Evolutionary conservation across 495 filamentous ascomycete genomes (phyloP).

Genomic region (Penicillium argentinense): DNA sequence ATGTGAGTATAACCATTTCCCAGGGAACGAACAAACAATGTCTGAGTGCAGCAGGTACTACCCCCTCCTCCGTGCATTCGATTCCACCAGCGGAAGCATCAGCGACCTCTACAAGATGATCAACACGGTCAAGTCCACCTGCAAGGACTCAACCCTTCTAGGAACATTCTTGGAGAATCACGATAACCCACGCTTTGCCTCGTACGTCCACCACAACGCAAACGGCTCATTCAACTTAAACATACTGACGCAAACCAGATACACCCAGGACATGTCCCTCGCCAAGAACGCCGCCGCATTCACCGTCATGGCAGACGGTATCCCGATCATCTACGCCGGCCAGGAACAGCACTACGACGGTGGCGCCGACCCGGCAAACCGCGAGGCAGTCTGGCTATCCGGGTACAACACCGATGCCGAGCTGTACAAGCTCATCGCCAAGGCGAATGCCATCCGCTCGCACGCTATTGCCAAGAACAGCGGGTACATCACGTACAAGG

Average conservation of each 20-base stretch:
- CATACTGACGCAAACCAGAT: constrained; percentile 31
- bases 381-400: constrained; percentile 74
- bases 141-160: constrained; percentile 61
- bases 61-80: constrained; percentile 60
- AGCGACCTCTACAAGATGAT: constrained; percentile 59
- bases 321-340: constrained; percentile 66
- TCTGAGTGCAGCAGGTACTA: too few species aligned
- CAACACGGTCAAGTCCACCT: constrained; percentile 52
- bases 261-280: constrained; percentile 49
- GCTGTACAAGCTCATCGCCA: constrained; percentile 63
- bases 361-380: constrained; percentile 62
- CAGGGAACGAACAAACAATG: too few species aligned
- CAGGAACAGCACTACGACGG: constrained; percentile 76
- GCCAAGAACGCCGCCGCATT: constrained; percentile 70
- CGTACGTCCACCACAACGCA: constrained; percentile 24
- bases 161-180: constrained; percentile 82
- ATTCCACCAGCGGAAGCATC: constrained; percentile 58
- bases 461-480: constrained; percentile 48
- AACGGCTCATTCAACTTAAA: neutral
- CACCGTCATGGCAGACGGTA: constrained; percentile 68
- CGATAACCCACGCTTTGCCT: constrained; percentile 68
- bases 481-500: constrained; percentile 50
- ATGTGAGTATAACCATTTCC: constrained; percentile 21
- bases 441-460: constrained; percentile 60
- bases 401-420: constrained; percentile 58